Evolutionary conservation across 495 filamentous ascomycete genomes (phyloP).

Genomic region (Annulohypoxylon nitens): DNA sequence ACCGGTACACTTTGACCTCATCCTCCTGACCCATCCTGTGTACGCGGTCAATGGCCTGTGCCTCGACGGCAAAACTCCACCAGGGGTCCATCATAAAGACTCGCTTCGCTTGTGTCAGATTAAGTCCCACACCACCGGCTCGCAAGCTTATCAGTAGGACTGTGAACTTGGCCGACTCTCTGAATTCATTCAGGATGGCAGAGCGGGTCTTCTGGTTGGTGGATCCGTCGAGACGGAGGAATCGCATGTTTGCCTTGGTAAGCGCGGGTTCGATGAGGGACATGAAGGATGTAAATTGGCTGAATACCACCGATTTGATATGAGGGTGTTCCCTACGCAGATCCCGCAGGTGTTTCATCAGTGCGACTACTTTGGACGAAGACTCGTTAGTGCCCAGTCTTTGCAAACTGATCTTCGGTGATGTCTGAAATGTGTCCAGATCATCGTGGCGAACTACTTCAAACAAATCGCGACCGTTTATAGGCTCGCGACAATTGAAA

Average conservation of each 20-base stretch:
- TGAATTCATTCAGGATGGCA: conserved; percentile 79
- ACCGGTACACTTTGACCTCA: conserved; percentile 86
- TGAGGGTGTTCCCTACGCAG: conserved; percentile 70
- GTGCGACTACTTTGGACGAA: conserved; percentile 86
- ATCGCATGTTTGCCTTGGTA: conserved; percentile 74
- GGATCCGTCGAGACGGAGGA: conserved; percentile 89
- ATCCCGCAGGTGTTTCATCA: conserved; percentile 78
- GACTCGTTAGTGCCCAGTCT: conserved; percentile 78
- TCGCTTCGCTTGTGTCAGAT: conserved; percentile 85
- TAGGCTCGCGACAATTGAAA: conserved; percentile 86
- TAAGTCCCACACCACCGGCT: conserved; percentile 93
- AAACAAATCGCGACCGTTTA: conserved; percentile 88
- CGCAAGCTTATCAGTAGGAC: conserved; percentile 87
- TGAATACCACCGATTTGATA: conserved; percentile 94
- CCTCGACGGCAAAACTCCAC: conserved; percentile 98
- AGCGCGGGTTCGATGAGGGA: conserved; percentile 88
- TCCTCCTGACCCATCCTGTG: conserved; percentile 96
- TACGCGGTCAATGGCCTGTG: conserved; percentile 98
- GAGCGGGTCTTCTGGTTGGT: conserved; percentile 89
- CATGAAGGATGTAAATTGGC: conserved; percentile 96
- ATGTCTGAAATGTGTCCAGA: conserved; percentile 55
- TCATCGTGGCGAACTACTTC: conserved; percentile 77
- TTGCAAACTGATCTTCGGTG: conserved; percentile 80
- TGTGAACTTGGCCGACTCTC: conserved; percentile 60
- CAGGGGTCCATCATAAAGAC: conserved; percentile 99